Base-by-base conservation (phyloP, 345 rosid species). In the Syzygium aqueum region DNA sequence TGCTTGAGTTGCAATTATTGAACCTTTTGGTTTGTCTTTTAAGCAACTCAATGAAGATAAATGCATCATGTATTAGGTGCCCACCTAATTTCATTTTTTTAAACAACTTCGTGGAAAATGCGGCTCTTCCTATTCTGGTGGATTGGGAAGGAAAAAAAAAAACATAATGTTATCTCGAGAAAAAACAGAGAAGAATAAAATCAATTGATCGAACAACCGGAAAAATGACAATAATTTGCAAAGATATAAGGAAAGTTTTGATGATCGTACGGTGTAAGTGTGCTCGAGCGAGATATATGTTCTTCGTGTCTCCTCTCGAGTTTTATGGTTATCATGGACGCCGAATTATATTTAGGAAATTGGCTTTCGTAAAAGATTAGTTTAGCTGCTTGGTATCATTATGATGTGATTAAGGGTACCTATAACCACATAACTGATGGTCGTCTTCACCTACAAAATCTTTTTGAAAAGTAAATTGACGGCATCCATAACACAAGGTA, bases 191-290 rank as follows among this genome's bases (percentile, higher is more conserved):
- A 7, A 23, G 13, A 50, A 59, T 61, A 61, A 3, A 33, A 33
- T 67, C 17, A 1, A 30, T 30, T 0, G 78, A 10, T 3, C 0
- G 22, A 30, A 30, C 2, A 0, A 67, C 33, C 3, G 2, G 3
- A 5, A 30, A 30, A 6, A 67, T 4, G 11, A 30, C 30, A 2
- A 65, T 30, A n/a, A 67, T 2, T 53, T 53, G 57, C 9, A 10
- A 53, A 19, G 7, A 19, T 19, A 19, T 53, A 19, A 19, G 57
- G 21, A 53, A 54, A 7, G 25, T 19, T 19, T 53, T 8, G 25
- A 19, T 19, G 23, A 53, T 7, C 8, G 3, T 16, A 3, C 22
- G 2, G 17, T 53, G 21, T 53, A 19, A 19, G 25, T 1, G 3
- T 33, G 2, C 3, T 0, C 10, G 19, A 33, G 46, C 1, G 3